phyloP scores from a whole-genome alignment of 2,329 filamentous ascomycete species.

The Paradendryphiella salina region DNA sequence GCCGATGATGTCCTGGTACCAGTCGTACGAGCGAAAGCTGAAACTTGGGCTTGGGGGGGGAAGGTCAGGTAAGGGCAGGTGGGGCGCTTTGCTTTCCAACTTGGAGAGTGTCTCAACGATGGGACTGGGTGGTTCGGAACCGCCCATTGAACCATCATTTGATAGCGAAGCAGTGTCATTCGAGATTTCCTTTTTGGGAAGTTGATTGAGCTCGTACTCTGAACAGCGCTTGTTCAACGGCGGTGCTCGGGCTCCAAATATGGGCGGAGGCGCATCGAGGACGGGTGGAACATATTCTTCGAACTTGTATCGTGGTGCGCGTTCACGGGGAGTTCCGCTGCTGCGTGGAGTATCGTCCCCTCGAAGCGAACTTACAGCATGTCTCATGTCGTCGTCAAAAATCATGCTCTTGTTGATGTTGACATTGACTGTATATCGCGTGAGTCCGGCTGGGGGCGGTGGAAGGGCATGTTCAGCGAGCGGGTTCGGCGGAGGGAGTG shows the following conservation, averaged over 20 bases:
- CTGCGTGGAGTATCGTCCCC: conserved; percentile 16
- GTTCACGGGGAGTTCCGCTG: conserved; percentile 19
- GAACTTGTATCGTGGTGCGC: conserved; percentile 27
- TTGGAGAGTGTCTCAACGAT: conserved; percentile 18
- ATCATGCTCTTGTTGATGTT: conserved; percentile 39
- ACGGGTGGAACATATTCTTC: conserved; percentile 30
- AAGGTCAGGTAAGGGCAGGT: conserved; percentile 24
- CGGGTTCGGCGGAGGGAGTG: conserved; percentile 7
- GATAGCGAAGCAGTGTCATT: conserved; percentile 8
- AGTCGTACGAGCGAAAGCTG: conserved; percentile 33
- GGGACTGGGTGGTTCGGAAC: conserved; percentile 4
- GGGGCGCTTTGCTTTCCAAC: conserved; percentile 16
- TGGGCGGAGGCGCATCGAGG: conserved; percentile 5
- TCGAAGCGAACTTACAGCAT: conserved; percentile 18
- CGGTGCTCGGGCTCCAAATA: conserved; percentile 11
- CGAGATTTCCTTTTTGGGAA: conserved; percentile 11
- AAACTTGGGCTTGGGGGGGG: conserved; percentile 30
- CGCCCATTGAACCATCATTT: conserved; percentile 8
- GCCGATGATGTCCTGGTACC: conserved; percentile 35
- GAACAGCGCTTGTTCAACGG: conserved; percentile 11
- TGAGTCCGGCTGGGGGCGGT: conserved; percentile 21
- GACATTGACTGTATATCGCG: conserved; percentile 30
- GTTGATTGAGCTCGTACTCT: conserved; percentile 26
- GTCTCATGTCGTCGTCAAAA: conserved; percentile 30
- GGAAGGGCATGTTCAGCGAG: conserved; percentile 21